Conservation (phyloP, 1,284 basidiomycete species). For the Cystobasidium slooffiae region DNA sequence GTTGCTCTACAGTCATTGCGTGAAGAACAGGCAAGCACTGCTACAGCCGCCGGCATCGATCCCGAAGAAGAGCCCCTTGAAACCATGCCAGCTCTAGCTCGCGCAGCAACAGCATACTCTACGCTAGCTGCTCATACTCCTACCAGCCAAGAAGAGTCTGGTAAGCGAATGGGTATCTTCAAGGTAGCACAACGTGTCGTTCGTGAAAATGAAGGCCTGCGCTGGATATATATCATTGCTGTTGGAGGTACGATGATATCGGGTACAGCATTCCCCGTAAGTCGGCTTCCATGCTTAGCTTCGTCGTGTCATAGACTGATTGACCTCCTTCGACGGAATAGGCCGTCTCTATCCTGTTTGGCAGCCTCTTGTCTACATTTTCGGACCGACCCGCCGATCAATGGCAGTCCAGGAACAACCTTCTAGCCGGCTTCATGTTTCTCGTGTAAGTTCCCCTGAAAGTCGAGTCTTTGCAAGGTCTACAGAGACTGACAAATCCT, state of each 20-base stretch:
- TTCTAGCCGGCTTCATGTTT: constrained; percentile 21
- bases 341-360: constrained; percentile 22
- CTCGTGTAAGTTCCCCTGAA: neutral
- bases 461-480: neutral
- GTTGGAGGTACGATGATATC: constrained; percentile 2
- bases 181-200: constrained; percentile 4
- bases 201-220: constrained; percentile 3
- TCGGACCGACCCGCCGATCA: constrained; percentile 8
- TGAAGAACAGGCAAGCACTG: constrained; percentile 42
- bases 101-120: constrained; percentile 1
- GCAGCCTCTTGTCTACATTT: constrained; percentile 7
- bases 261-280: constrained; percentile 11
- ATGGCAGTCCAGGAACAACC: constrained; percentile 21
- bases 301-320: too few species aligned
- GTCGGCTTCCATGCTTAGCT: neutral
- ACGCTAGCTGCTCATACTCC: neutral
- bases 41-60: constrained; percentile 16
- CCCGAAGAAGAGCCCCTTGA: neutral
- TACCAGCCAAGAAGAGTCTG: neutral
- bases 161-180: neutral
- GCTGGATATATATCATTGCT: constrained; percentile 9
- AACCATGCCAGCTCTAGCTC: constrained; percentile 1
- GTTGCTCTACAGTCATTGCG: constrained; percentile 57
- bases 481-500: neutral
- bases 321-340: neutral